Evolutionary conservation across 148 eudicot genomes (phyloP).

Genomic region (Hydrangea macrophylla): DNA sequence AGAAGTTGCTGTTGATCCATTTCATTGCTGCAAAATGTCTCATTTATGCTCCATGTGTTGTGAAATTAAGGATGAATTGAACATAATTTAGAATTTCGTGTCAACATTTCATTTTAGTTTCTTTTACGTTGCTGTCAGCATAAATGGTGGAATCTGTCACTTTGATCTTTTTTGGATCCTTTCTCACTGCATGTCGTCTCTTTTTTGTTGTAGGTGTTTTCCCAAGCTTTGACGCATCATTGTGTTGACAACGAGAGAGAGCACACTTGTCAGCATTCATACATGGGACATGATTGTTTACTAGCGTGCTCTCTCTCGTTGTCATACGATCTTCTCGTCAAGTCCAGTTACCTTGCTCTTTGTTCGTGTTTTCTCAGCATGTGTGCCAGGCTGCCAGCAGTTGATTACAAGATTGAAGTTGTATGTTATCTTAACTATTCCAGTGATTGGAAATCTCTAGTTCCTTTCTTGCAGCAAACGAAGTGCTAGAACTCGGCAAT

Average conservation of each 20-base stretch:
- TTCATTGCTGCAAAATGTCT: no score
- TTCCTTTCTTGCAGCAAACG: not conserved
- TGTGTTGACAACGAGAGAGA: conserved; percentile 54
- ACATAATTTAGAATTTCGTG: no score
- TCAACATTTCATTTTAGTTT: not conserved
- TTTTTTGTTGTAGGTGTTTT: not conserved
- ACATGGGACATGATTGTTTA: conserved; percentile 13
- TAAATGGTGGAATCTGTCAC: not conserved
- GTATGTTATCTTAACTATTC: not conserved
- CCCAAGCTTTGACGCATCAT: conserved; percentile 5
- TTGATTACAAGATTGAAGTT: not conserved
- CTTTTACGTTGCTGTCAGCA: no score
- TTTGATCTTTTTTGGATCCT: not conserved
- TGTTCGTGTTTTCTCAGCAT: not conserved
- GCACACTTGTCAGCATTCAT: conserved; percentile 32
- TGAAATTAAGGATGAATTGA: no score
- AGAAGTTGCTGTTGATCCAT: no score
- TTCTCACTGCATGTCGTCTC: not conserved
- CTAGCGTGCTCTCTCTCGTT: conserved; percentile 41
- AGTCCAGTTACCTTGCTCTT: not conserved
- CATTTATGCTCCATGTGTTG: no score
- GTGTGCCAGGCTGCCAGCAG: not conserved
- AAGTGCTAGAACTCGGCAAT: no score
- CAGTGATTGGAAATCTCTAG: not conserved
- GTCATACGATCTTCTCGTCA: conserved; percentile 36